Conservation (phyloP, 805 yeast species). For the Candida germanica region DNA sequence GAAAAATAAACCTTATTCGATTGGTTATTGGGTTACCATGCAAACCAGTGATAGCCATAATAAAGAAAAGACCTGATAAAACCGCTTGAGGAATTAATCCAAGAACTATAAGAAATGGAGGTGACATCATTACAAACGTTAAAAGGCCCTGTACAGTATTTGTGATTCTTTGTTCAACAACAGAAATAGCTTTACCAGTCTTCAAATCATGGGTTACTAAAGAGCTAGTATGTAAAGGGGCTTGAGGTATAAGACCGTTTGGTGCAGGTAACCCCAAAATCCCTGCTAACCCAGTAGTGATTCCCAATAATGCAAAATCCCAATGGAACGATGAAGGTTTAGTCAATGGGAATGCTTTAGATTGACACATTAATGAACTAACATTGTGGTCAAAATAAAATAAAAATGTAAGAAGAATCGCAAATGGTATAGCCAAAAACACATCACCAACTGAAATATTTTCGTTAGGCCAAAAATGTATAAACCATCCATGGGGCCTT, state of each 20-base stretch:
- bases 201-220: slow-evolving; percentile 53
- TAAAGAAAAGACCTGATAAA: slow-evolving; percentile 85
- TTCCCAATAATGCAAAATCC: slow-evolving; percentile 81
- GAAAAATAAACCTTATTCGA: slow-evolving; percentile 58
- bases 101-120: slow-evolving; percentile 78
- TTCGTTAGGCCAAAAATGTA: slow-evolving; percentile 62
- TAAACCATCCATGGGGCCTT: slow-evolving; percentile 68
- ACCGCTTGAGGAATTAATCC: slow-evolving; percentile 91
- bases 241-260: slow-evolving; percentile 95
- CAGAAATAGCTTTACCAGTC: slow-evolving; percentile 42
- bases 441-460: slow-evolving; percentile 68
- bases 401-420: slow-evolving; percentile 73
- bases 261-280: slow-evolving; percentile 92
- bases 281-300: slow-evolving; percentile 86
- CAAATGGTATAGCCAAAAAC: slow-evolving; percentile 91
- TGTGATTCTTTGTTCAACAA: slow-evolving; percentile 87
- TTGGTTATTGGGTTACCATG: slow-evolving; percentile 62
- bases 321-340: slow-evolving; percentile 93
- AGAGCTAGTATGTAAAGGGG: slow-evolving; percentile 87
- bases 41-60: slow-evolving; percentile 86
- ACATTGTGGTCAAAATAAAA: slow-evolving; percentile 96
- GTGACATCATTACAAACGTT: slow-evolving; percentile 82
- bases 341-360: slow-evolving; percentile 69
- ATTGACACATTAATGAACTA: slow-evolving; percentile 89
- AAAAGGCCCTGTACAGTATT: slow-evolving; percentile 82